A percentile compares a stretch with the other conserved stretches of the same genome.
Evolutionary conservation across 306 rosid species (phyloP).

Genomic region (Cicer bijugum): DNA sequence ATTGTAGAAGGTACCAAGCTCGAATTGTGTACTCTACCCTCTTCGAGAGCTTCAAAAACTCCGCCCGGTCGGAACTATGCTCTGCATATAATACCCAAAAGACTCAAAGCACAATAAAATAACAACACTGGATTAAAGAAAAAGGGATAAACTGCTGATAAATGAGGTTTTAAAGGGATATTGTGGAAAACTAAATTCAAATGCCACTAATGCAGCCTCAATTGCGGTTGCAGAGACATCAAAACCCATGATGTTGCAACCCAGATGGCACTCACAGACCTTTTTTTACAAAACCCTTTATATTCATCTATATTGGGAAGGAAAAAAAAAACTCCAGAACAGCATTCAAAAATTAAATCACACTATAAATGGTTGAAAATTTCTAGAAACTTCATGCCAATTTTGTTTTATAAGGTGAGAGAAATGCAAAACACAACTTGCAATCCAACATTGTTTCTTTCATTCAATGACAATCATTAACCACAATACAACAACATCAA

Average conservation of each 20-base stretch:
- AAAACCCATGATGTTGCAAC: background rate
- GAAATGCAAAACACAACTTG: background rate
- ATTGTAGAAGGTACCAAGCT: conserved; percentile 96
- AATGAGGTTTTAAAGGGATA: background rate
- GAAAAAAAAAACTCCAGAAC: conserved; percentile 9
- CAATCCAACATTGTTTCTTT: conserved; percentile 10
- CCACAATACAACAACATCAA: conserved; percentile 18
- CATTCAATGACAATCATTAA: conserved; percentile 36
- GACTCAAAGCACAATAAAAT: conserved; percentile 30
- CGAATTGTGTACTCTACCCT: conserved; percentile 91
- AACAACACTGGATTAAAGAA: background rate
- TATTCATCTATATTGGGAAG: background rate
- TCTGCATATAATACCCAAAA: conserved; percentile 57
- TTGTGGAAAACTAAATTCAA: background rate
- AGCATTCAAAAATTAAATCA: conserved; percentile 18
- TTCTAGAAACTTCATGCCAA: conserved; percentile 20
- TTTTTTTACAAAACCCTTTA: background rate
- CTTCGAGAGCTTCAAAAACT: conserved; percentile 91
- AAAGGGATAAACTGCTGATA: background rate
- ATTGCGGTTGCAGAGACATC: background rate
- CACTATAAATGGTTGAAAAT: background rate
- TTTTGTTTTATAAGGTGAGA: background rate
- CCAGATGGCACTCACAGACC: background rate
- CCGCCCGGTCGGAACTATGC: conserved; percentile 73
- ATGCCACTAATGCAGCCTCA: background rate